Evolutionary conservation across 2,329 filamentous ascomycete genomes (phyloP).

Genomic region (Aspergillus spinulosporus): DNA sequence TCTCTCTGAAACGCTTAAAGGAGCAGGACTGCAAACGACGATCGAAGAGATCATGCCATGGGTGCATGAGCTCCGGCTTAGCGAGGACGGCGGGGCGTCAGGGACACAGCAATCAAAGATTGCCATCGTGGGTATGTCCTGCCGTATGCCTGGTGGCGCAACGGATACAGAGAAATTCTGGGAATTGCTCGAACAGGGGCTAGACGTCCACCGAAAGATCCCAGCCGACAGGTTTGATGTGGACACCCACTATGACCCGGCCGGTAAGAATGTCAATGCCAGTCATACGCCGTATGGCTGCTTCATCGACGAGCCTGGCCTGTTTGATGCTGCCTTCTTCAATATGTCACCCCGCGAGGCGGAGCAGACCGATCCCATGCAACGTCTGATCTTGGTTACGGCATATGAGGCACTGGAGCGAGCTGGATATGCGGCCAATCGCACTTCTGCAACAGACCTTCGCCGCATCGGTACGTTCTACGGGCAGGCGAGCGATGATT

Average conservation of each 20-base stretch:
- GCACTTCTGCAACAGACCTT: constrained; percentile 63
- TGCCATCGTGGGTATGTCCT: constrained; percentile 77
- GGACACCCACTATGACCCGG: constrained; percentile 34
- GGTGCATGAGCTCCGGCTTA: too few relatives aligned
- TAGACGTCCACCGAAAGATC: constrained; percentile 32
- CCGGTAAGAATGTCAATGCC: constrained; percentile 32
- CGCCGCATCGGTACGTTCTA: constrained; percentile 69
- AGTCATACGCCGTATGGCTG: constrained; percentile 36
- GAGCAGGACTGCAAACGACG: too few relatives aligned
- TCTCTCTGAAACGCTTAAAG: too few relatives aligned
- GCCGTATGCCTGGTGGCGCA: constrained; percentile 65
- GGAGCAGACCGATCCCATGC: constrained; percentile 72
- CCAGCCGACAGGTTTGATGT: constrained; percentile 37
- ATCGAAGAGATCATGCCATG: too few relatives aligned
- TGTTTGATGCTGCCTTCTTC: constrained; percentile 45
- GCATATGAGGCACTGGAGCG: constrained; percentile 79
- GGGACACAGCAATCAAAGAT: constrained; percentile 9
- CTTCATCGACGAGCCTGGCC: constrained; percentile 38
- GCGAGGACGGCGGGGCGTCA: too few relatives aligned
- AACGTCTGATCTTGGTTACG: constrained; percentile 70
- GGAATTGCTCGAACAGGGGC: constrained; percentile 56
- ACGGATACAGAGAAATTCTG: constrained; percentile 56
- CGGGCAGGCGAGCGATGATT: constrained; percentile 67
- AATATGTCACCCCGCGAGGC: constrained; percentile 62
- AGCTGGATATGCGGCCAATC: constrained; percentile 70